Base-by-base conservation (phyloP, 1,139 yeast species). In the Petasospora fabianii region DNA sequence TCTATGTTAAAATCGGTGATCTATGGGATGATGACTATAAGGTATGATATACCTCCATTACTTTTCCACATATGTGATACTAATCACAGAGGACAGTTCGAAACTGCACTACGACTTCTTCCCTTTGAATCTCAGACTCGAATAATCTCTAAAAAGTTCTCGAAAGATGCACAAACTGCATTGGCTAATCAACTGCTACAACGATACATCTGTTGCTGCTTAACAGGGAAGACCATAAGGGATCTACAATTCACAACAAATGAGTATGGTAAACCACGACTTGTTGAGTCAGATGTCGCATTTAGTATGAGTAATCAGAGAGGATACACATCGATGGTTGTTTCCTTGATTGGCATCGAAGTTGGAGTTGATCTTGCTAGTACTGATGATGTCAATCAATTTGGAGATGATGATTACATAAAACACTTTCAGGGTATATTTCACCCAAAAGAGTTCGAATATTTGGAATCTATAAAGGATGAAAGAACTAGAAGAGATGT, bases 331-430 rank as follows among this genome's bases (percentile, higher is more conserved):
- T 54, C 71, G 17, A 54, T 80, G 19, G 74, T 65, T 0, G 60
- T 81, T 0, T 65, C 61, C 4, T 32, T 45, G 0, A 34, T 41
- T 0, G 48, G 47, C 5, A 42, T 45, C 0, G 67, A 69, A 0
- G 57, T 81, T 3, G 92, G 92, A 0, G 56, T 81, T 0, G 94
- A 83, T 53, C 59, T 83, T 22, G 82, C 87, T 0, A 79, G 77
- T 47, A 61, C 70, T 0, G 37, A 46, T 4, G 86, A 80, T 49
- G 60, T 67, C 3, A 55, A 57, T 14, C 53, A 56, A 3, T 53
- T 58, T 29, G 45, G 44, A 1, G 47, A 45, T 1, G 47, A 46
- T 0, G 63, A 62, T 14, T 65, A 65, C 42, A 49, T 79, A 39
- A 56, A 52, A 0, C 68, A 74, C 24, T 80, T 78, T 47, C 50